Percentiles rank a stretch among this genome's conserved stretches.
Evolutionary conservation across 2,329 filamentous ascomycete species (phyloP).

Genomic region (Chrysoporthe deuterocubensis): DNA sequence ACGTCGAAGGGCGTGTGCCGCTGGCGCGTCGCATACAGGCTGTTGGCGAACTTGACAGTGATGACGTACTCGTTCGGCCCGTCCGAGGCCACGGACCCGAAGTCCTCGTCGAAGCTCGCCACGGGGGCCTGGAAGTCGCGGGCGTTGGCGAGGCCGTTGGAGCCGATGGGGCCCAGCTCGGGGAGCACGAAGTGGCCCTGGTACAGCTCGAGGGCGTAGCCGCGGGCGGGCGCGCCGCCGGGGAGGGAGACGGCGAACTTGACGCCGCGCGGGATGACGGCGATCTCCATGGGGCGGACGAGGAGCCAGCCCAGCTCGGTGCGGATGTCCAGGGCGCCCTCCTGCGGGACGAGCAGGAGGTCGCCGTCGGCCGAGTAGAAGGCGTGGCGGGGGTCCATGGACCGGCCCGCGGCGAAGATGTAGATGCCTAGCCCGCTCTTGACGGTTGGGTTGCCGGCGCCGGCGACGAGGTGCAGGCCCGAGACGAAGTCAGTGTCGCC

Average conservation of each 20-base stretch:
- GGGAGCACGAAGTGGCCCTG: slow-evolving; percentile 73
- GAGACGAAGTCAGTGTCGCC: slow-evolving; percentile 55
- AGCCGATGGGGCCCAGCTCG: slow-evolving; percentile 74
- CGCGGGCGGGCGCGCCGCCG: slow-evolving; percentile 60
- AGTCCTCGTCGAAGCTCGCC: slow-evolving; percentile 68
- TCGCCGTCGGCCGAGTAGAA: slow-evolving; percentile 88
- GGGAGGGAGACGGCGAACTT: slow-evolving; percentile 73
- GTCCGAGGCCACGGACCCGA: slow-evolving; percentile 44
- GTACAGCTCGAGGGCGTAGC: slow-evolving; percentile 78
- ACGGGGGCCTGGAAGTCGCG: slow-evolving; percentile 77
- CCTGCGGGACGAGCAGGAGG: slow-evolving; percentile 75
- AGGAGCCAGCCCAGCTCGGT: slow-evolving; percentile 77
- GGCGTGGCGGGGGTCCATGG: slow-evolving; percentile 75
- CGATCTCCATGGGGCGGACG: slow-evolving; percentile 79
- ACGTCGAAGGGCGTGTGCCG: slow-evolving; percentile 77
- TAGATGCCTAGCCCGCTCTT: slow-evolving; percentile 82
- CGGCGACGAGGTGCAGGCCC: slow-evolving; percentile 72
- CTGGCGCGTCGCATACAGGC: slow-evolving; percentile 68
- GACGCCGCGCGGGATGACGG: slow-evolving; percentile 74
- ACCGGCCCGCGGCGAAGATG: slow-evolving; percentile 77
- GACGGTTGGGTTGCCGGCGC: slow-evolving; percentile 76
- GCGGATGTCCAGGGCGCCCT: slow-evolving; percentile 74
- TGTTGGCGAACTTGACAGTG: slow-evolving; percentile 68
- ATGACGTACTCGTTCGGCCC: slow-evolving; percentile 50
- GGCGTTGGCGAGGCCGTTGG: slow-evolving; percentile 74